Evolutionary conservation across 2,329 filamentous ascomycete genomes (phyloP).

Genomic region (Basipetospora chlamydospora): DNA sequence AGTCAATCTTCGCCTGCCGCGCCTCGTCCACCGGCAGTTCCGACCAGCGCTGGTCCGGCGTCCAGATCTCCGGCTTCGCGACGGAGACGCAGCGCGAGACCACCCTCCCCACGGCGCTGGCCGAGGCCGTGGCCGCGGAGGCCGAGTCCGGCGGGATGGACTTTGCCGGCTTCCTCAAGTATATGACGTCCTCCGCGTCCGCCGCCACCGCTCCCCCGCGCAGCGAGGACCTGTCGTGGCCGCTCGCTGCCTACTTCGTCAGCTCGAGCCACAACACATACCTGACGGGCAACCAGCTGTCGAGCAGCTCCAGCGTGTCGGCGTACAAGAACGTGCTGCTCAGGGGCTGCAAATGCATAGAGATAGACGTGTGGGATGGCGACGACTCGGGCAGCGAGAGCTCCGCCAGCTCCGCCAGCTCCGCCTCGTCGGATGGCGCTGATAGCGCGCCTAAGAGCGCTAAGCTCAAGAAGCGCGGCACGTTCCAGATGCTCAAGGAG

Average conservation of each 20-base stretch:
- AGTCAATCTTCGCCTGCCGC: conserved; percentile 30
- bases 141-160: conserved; percentile 22
- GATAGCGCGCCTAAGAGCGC: conserved; percentile 31
- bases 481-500: conserved; percentile 49
- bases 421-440: conserved; percentile 37
- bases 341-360: conserved; percentile 77
- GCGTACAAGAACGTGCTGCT: conserved; percentile 75
- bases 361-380: conserved; percentile 93
- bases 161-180: conserved; percentile 34
- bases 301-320: conserved; percentile 71
- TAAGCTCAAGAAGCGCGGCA: conserved; percentile 50
- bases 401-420: conserved; percentile 37
- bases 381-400: conserved; percentile 55
- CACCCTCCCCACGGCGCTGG: conserved; percentile 9
- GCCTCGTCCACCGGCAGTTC: conserved; percentile 16
- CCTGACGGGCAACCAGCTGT: conserved; percentile 75
- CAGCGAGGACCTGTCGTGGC: conserved; percentile 49
- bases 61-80: conserved; percentile 30
- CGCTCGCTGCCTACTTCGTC: conserved; percentile 82
- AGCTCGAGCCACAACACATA: conserved; percentile 95
- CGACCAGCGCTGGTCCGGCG: conserved; percentile 28
- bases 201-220: conserved; percentile 25
- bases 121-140: conserved; percentile 9
- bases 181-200: conserved; percentile 38
- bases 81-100: conserved; percentile 28